phyloP scores from a whole-genome alignment of 1,284 basidiomycete genomes.

The Neolentinus lepideus region DNA sequence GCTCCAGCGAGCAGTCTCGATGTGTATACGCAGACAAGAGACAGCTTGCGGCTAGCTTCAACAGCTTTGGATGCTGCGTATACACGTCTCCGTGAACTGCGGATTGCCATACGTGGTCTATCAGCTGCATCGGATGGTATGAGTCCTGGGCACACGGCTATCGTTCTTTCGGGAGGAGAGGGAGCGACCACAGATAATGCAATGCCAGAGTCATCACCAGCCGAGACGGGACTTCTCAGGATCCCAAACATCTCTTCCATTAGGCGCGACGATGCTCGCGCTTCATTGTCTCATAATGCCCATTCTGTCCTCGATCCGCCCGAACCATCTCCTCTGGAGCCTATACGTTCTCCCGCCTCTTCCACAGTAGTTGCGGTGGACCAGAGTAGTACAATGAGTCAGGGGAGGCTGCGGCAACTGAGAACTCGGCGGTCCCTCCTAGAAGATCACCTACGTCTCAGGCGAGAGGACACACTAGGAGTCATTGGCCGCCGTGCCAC shows the following conservation, averaged over 20 bases:
- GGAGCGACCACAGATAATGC: background rate
- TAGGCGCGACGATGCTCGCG: too few relatives aligned
- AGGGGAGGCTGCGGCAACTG: background rate
- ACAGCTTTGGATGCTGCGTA: constrained; percentile 4
- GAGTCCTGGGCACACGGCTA: background rate
- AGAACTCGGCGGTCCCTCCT: background rate
- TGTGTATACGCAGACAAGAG: background rate
- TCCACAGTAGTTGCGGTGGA: background rate
- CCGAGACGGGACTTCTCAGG: background rate
- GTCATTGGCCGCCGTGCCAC: background rate
- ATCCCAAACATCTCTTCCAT: too few relatives aligned
- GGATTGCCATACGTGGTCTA: constrained; percentile 1
- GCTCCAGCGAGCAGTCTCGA: background rate
- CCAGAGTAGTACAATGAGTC: background rate
- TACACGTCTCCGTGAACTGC: constrained; percentile 3
- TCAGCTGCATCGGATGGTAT: background rate
- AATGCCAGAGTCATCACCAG: background rate
- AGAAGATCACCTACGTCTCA: background rate
- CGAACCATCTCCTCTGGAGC: background rate
- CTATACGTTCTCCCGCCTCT: background rate
- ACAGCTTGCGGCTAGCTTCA: constrained; percentile 4
- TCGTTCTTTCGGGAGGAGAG: background rate
- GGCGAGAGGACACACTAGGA: background rate
- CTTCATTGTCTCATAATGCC: too few relatives aligned
- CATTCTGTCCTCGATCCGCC: too few relatives aligned